phyloP scores from a whole-genome alignment of 2,329 filamentous ascomycete species.

The Bimuria novae-zelandiae region DNA sequence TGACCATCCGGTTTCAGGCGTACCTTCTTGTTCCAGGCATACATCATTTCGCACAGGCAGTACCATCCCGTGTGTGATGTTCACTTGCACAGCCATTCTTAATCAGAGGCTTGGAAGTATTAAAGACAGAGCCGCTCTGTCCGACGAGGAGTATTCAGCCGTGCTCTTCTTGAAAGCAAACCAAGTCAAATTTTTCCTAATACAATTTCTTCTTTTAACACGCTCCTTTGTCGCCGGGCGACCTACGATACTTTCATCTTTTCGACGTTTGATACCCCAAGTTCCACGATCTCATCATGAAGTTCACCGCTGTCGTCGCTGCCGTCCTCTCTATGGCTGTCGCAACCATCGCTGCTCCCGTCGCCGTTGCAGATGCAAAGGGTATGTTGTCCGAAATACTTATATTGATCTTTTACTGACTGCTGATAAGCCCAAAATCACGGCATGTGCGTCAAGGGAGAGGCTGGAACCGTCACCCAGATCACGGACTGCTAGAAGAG shows the following conservation, averaged over 20 bases:
- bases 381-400: conserved; percentile 19
- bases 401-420: not conserved
- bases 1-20: conserved; percentile 41
- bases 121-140: conserved; percentile 25
- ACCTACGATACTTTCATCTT: conserved; percentile 27
- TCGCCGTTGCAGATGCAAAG: conserved; percentile 20
- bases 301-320: conserved; percentile 41
- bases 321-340: conserved; percentile 42
- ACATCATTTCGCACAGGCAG: conserved; percentile 11
- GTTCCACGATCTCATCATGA: conserved; percentile 32
- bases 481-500: conserved; percentile 34
- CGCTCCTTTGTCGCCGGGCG: conserved; percentile 42
- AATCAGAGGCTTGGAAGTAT: conserved; percentile 24
- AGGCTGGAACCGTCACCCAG: conserved; percentile 23
- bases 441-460: conserved; percentile 41
- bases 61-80: conserved; percentile 1
- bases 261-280: conserved; percentile 5
- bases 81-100: conserved; percentile 4
- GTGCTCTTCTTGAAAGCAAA: conserved; percentile 12
- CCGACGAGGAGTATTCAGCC: conserved; percentile 20
- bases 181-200: conserved; percentile 14
- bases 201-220: conserved; percentile 18
- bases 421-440: conserved; percentile 27
- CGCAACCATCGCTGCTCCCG: conserved; percentile 38
- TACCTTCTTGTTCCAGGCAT: conserved; percentile 19